Evolutionary conservation across 2,329 filamentous ascomycete species (phyloP).

Genomic region (Aspergillus neoniger): DNA sequence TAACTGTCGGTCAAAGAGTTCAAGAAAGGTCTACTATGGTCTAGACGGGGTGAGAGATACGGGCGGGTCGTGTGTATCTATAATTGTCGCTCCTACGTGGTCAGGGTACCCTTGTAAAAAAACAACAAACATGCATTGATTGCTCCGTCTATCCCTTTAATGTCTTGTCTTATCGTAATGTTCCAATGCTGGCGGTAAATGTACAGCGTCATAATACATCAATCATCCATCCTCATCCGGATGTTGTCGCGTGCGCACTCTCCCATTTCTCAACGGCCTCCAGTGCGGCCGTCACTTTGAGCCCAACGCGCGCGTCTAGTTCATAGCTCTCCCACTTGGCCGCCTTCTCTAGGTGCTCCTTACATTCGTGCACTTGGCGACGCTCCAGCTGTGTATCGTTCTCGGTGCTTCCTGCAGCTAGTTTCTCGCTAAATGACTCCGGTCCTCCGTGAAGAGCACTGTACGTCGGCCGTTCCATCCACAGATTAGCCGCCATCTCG

Average conservation of each 20-base stretch:
- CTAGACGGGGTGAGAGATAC: no score
- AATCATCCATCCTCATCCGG: slow-evolving; percentile 14
- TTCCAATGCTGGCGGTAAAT: slow-evolving; percentile 3
- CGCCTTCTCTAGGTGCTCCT: slow-evolving; percentile 58
- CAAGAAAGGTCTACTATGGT: not conserved
- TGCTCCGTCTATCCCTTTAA: slow-evolving; percentile 2
- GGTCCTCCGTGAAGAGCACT: slow-evolving; percentile 33
- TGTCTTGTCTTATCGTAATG: not conserved
- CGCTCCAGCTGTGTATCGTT: slow-evolving; percentile 28
- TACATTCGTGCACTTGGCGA: slow-evolving; percentile 54
- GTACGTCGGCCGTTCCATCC: slow-evolving; percentile 63
- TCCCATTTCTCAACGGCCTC: slow-evolving; percentile 50
- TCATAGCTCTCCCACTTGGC: slow-evolving; percentile 64
- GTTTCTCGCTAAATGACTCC: not conserved
- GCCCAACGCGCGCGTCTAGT: slow-evolving; percentile 58
- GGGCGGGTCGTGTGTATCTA: no score
- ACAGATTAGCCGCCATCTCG: slow-evolving; percentile 80
- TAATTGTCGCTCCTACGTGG: not conserved
- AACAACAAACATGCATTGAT: not conserved
- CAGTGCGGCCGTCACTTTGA: slow-evolving; percentile 51
- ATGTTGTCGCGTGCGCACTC: slow-evolving; percentile 24
- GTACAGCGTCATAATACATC: slow-evolving; percentile 16
- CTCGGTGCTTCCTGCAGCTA: slow-evolving; percentile 13
- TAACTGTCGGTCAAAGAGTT: not conserved
- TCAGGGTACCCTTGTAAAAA: not conserved